Evolutionary conservation across 2,329 filamentous ascomycete species (phyloP), one percentile per base, ranked within the genome.

Genomic region (Sporothrix curviconia): DNA sequence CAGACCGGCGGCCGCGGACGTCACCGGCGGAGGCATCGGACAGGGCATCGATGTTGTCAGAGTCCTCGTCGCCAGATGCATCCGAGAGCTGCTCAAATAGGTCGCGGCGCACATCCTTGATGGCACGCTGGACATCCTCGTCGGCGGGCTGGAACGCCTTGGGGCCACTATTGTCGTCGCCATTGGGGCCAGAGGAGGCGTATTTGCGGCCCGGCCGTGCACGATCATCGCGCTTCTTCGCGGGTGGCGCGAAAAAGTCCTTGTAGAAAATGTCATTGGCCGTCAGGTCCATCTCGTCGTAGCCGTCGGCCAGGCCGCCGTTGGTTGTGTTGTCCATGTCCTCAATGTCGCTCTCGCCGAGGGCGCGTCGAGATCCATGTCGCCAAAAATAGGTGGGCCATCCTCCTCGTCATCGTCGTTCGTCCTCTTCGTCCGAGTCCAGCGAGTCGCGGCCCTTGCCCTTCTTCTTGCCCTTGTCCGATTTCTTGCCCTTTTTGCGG

Each of bases 191-290:
- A n/a, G 85, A 80, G 8, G 79, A 74, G 8, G 84, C 73, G 59
- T 69, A 59, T 64, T 69, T 64, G 11, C 82, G 61, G 70, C 71
- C 30, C 66, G 71, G 52, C 70, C 73, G 9, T 63, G 71, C 70
- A 63, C 67, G 74, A 65, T 79, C 82, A 66, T 79, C 84, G 58
- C 78, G 78, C 61, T 94, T 95, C 64, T 82, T 84, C 19, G 86
- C 80, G 11, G 92, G 92, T 9, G 90, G 89, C 3, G 88, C 90
- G 67, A 96, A 97, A 74, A 96, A 97, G 70, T 97, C 91, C 60
- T 86, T 85, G 72, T 96, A 97, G 73, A 86, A 90, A 66, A 96
- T 78, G 61, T 92, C 87, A 68, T 96, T 95, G 51, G 92, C 91
- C 66, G 95, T 95, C 61, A 77, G 70, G 28, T 73, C 70, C 59